phyloP scores from a whole-genome alignment of 176 grass and related monocot genomes.

The Zizania latifolia region DNA sequence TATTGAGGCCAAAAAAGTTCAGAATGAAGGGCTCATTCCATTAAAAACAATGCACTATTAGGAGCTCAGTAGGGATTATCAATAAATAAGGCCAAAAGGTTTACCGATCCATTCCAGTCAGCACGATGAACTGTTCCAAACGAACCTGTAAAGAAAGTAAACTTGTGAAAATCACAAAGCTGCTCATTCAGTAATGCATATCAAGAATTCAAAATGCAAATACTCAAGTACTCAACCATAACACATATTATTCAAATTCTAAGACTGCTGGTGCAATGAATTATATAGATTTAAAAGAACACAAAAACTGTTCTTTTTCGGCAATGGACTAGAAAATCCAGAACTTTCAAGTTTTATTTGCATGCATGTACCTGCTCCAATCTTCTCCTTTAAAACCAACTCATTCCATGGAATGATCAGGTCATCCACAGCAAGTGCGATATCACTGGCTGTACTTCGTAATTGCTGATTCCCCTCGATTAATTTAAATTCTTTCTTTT shows the following conservation, averaged over 20 bases:
- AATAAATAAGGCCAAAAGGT: conserved; percentile 26
- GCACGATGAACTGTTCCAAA: conserved; percentile 98
- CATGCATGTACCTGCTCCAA: conserved; percentile 72
- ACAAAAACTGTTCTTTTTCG: not conserved
- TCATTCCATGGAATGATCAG: conserved; percentile 85
- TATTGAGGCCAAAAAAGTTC: not conserved
- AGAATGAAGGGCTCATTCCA: not conserved
- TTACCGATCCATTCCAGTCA: conserved; percentile 99
- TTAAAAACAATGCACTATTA: not conserved
- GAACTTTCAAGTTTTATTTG: not conserved
- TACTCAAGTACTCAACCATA: not conserved
- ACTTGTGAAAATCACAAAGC: not conserved
- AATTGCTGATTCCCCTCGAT: conserved; percentile 38
- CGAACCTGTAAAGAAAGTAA: conserved; percentile 64
- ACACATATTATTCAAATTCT: conserved; percentile 2
- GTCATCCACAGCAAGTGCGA: conserved; percentile 72
- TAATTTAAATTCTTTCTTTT: conserved; percentile 59
- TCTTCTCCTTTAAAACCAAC: conserved; percentile 83
- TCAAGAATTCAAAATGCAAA: conserved; percentile 1
- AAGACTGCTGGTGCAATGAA: not conserved
- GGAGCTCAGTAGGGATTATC: not conserved
- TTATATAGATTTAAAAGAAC: not conserved
- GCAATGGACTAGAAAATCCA: not conserved
- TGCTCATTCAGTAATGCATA: conserved; percentile 3
- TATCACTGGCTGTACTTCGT: conserved; percentile 40